Evolutionary conservation across 2,329 filamentous ascomycete genomes (phyloP).

Genomic region (Arachnomyces sp.): DNA sequence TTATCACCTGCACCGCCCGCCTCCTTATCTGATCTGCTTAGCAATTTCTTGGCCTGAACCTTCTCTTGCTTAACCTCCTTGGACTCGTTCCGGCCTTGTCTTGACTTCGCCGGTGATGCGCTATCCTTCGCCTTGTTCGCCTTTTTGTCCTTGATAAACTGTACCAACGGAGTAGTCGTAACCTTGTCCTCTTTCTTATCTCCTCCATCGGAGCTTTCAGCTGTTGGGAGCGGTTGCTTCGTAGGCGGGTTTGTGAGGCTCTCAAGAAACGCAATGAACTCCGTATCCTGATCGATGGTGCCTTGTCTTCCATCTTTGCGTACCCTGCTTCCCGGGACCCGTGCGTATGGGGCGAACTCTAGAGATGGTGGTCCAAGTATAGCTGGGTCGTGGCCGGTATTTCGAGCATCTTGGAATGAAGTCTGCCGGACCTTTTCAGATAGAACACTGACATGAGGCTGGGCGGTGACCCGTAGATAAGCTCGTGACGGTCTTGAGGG

Average conservation of each 20-base stretch:
- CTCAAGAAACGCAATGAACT: slow-evolving; percentile 90
- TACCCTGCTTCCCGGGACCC: slow-evolving; percentile 65
- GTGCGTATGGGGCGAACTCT: slow-evolving; percentile 77
- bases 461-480: slow-evolving; percentile 73
- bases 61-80: slow-evolving; percentile 52
- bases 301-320: slow-evolving; percentile 79
- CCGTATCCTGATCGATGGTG: slow-evolving; percentile 91
- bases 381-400: slow-evolving; percentile 62
- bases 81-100: slow-evolving; percentile 50
- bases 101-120: slow-evolving; percentile 39
- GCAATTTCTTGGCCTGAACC: slow-evolving; percentile 35
- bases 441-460: slow-evolving; percentile 59
- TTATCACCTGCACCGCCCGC: slow-evolving; percentile 22
- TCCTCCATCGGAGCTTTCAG: slow-evolving; percentile 43
- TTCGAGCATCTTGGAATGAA: slow-evolving; percentile 74
- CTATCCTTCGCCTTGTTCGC: slow-evolving; percentile 57
- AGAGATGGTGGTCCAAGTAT: slow-evolving; percentile 72
- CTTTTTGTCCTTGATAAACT: slow-evolving; percentile 87
- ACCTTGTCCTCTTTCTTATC: slow-evolving; percentile 54
- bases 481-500: slow-evolving; percentile 71
- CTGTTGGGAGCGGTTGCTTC: slow-evolving; percentile 41
- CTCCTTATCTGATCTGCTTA: slow-evolving; percentile 33
- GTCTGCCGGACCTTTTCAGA: slow-evolving; percentile 62
- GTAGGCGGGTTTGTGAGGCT: slow-evolving; percentile 66
- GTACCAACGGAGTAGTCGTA: slow-evolving; percentile 83